Evolutionary conservation across 2,329 filamentous ascomycete species (phyloP).

Genomic region (Lasiodiplodia sp.): DNA sequence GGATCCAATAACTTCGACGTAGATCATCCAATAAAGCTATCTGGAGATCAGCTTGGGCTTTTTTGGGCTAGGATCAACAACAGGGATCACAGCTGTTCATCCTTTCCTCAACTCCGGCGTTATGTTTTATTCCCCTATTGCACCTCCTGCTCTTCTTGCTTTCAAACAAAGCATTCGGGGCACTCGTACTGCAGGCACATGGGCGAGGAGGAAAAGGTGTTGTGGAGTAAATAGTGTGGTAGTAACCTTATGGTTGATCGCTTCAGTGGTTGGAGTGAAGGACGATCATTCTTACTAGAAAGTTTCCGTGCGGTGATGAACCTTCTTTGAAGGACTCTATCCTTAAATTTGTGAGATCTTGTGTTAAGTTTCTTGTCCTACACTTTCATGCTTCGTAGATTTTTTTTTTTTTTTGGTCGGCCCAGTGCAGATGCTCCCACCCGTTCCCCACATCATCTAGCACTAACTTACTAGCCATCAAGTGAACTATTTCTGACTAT

Average conservation of each 20-base stretch:
- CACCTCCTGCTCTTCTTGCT: neutral
- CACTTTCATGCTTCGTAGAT: neutral
- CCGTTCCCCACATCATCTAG: neutral
- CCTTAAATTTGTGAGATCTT: neutral
- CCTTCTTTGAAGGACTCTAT: neutral
- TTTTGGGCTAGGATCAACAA: constrained; percentile 21
- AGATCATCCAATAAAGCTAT: constrained; percentile 24
- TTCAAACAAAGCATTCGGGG: neutral
- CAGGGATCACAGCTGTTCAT: constrained; percentile 9
- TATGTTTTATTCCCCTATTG: constrained; percentile 5
- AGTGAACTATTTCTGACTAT: too few species aligned
- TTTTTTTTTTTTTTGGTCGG: neutral
- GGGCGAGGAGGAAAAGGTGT: neutral
- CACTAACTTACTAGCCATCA: neutral
- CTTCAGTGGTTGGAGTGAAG: neutral
- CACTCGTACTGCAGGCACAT: neutral
- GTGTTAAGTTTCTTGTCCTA: neutral
- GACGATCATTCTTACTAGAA: neutral
- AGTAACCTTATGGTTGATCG: neutral
- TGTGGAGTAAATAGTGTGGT: constrained; percentile 1
- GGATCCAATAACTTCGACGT: constrained; percentile 23
- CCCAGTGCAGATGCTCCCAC: neutral
- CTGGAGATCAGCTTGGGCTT: constrained; percentile 16
- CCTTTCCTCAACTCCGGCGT: constrained; percentile 10
- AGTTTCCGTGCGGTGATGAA: neutral